Evolutionary conservation across 805 yeast genomes (phyloP).

Genomic region (Cephaloascus fragrans): DNA sequence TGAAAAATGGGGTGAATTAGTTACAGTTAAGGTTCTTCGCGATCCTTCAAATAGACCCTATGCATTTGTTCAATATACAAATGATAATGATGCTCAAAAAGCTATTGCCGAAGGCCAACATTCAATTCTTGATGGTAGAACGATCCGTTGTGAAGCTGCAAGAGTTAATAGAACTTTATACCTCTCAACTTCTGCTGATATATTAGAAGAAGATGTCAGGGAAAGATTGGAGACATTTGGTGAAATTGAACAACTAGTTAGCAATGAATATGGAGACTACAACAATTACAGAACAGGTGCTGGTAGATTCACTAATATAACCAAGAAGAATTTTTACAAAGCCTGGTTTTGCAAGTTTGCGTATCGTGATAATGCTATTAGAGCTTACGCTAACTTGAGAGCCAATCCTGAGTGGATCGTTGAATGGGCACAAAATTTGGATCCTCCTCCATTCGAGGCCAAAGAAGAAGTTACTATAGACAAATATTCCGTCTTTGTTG

Average conservation of each 20-base stretch:
- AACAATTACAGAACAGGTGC: background rate
- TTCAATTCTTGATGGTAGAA: slow-evolving; percentile 59
- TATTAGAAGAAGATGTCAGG: slow-evolving; percentile 22
- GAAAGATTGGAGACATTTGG: slow-evolving; percentile 47
- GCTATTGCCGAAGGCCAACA: slow-evolving; percentile 69
- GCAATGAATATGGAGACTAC: slow-evolving; percentile 22
- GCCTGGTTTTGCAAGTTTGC: slow-evolving; percentile 74
- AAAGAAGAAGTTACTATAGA: slow-evolving; percentile 43
- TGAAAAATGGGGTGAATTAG: slow-evolving; percentile 57
- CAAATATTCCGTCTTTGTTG: slow-evolving; percentile 66
- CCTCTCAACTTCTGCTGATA: slow-evolving; percentile 24
- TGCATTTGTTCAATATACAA: slow-evolving; percentile 82
- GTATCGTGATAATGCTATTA: slow-evolving; percentile 79
- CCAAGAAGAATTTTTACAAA: slow-evolving; percentile 18
- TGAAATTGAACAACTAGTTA: slow-evolving; percentile 59
- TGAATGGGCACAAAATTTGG: slow-evolving; percentile 85
- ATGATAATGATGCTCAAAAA: slow-evolving; percentile 54
- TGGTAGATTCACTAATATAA: background rate
- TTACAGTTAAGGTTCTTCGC: slow-evolving; percentile 71
- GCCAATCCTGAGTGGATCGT: slow-evolving; percentile 45
- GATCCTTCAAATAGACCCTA: slow-evolving; percentile 81
- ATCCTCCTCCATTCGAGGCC: slow-evolving; percentile 24
- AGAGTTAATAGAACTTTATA: slow-evolving; percentile 82
- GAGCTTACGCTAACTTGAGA: slow-evolving; percentile 67
- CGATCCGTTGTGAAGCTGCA: slow-evolving; percentile 83